Percentiles rank a stretch among this genome's conserved stretches.
These are phyloP conservation scores for Ophiostoma sp. DNA, from an alignment of 2,329 filamentous ascomycete genomes.

Conservation along the genomic window DNA sequence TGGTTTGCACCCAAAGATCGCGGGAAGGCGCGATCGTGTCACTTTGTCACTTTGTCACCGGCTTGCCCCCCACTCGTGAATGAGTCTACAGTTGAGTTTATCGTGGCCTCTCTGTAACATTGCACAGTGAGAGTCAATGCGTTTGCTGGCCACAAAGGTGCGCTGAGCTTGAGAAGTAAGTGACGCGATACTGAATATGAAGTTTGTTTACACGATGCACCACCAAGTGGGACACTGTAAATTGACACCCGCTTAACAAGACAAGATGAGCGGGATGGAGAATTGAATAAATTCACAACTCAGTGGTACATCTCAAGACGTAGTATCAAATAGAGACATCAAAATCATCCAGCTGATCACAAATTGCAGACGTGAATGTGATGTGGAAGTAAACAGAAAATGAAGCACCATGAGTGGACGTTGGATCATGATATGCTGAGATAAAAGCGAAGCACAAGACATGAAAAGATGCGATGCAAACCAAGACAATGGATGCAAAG, in stretches of 20 bases:
- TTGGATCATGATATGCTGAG: not conserved
- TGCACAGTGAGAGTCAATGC: not conserved
- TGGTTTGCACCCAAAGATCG: too few species aligned
- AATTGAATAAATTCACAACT: not conserved
- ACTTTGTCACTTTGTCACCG: constrained; percentile 1
- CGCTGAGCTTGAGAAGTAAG: not conserved
- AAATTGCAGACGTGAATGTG: not conserved
- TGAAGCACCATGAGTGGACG: not conserved
- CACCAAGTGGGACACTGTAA: not conserved
- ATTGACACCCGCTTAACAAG: not conserved
- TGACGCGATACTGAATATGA: not conserved
- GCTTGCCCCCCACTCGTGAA: not conserved
- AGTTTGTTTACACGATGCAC: not conserved
- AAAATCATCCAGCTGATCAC: not conserved
- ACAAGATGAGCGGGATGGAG: not conserved
- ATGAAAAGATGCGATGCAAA: not conserved
- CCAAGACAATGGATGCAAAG: not conserved
- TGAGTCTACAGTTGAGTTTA: not conserved
- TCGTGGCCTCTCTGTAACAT: not conserved
- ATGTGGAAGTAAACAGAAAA: not conserved
- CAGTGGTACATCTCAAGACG: not conserved
- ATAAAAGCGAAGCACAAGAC: not conserved
- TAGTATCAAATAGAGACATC: not conserved
- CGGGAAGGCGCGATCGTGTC: not conserved
- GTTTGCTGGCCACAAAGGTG: not conserved